phyloP scores from a whole-genome alignment of 495 filamentous ascomycete species.

The Poronia punctata region DNA sequence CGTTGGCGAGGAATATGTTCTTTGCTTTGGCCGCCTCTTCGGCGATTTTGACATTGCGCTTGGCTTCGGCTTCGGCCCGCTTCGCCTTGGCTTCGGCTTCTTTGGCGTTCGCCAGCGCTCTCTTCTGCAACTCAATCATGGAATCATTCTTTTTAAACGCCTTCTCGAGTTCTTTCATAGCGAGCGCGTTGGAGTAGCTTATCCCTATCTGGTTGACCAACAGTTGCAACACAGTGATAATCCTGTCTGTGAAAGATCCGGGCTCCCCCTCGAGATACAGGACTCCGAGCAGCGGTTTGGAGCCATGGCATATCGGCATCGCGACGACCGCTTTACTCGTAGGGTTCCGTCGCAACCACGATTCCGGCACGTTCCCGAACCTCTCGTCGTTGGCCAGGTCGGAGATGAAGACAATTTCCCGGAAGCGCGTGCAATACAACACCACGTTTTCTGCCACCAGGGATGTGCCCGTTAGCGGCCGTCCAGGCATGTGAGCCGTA shows the following conservation, averaged over 20 bases:
- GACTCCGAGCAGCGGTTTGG: slow-evolving; percentile 67
- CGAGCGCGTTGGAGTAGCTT: slow-evolving; percentile 77
- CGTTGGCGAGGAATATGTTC: slow-evolving; percentile 87
- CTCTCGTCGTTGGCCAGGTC: slow-evolving; percentile 79
- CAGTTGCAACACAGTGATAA: slow-evolving; percentile 75
- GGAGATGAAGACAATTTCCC: slow-evolving; percentile 74
- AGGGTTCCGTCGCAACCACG: slow-evolving; percentile 61
- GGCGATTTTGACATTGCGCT: slow-evolving; percentile 79
- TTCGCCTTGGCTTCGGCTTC: slow-evolving; percentile 80
- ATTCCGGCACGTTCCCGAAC: slow-evolving; percentile 72
- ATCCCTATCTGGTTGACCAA: slow-evolving; percentile 87
- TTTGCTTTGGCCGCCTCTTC: slow-evolving; percentile 90
- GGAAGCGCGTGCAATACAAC: slow-evolving; percentile 75
- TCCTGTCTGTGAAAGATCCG: slow-evolving; percentile 81
- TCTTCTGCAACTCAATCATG: slow-evolving; percentile 84
- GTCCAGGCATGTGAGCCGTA: slow-evolving; percentile 52
- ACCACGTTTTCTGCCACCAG: slow-evolving; percentile 70
- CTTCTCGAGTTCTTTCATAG: slow-evolving; percentile 74
- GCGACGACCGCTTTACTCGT: slow-evolving; percentile 73
- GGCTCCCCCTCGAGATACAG: slow-evolving; percentile 81
- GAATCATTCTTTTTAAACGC: slow-evolving; percentile 73
- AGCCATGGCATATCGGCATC: slow-evolving; percentile 74
- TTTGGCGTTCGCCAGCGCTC: slow-evolving; percentile 68
- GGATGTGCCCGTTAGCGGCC: slow-evolving; percentile 55
- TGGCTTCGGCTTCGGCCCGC: slow-evolving; percentile 71